These are phyloP conservation scores for Sphaerulina vaccinii DNA, from an alignment of 2,329 filamentous ascomycete genomes.

Conservation along the genomic window DNA sequence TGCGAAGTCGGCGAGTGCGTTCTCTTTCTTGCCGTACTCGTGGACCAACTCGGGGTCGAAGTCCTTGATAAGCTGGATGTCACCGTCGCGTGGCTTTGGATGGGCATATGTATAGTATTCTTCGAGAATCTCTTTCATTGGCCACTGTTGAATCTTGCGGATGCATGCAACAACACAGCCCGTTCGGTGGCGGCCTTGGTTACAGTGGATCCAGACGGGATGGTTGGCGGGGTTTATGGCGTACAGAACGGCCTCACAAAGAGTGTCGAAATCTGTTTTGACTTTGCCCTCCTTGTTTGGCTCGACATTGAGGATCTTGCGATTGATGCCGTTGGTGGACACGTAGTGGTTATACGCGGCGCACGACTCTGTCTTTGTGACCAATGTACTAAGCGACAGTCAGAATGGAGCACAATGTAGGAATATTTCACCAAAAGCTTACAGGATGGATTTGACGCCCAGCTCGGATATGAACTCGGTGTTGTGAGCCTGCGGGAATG, in stretches of 20 bases:
- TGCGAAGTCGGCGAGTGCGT: not conserved
- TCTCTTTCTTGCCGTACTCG: constrained; percentile 20
- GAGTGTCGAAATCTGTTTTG: constrained; percentile 61
- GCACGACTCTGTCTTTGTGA: constrained; percentile 44
- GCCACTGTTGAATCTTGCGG: constrained; percentile 70
- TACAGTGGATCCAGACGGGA: constrained; percentile 85
- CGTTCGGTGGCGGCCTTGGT: constrained; percentile 90
- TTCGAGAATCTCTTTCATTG: constrained; percentile 59
- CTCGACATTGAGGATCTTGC: constrained; percentile 73
- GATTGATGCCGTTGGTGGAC: constrained; percentile 63
- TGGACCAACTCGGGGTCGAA: constrained; percentile 46
- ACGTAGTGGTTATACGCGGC: constrained; percentile 62
- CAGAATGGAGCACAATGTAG: constrained; percentile 38
- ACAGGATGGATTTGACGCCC: constrained; percentile 77
- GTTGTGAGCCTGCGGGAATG: constrained; percentile 71
- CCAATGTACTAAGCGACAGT: constrained; percentile 46
- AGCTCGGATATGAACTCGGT: constrained; percentile 67
- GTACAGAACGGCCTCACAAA: constrained; percentile 69
- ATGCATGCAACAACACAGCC: constrained; percentile 83
- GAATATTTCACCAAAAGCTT: constrained; percentile 26
- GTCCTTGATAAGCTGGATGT: constrained; percentile 45
- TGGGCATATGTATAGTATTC: constrained; percentile 69
- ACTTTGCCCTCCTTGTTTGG: constrained; percentile 79
- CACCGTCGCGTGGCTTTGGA: constrained; percentile 50
- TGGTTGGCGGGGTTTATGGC: constrained; percentile 72